Base-by-base conservation (phyloP, 1,284 basidiomycete species). In the Cystobasidium sp. region DNA sequence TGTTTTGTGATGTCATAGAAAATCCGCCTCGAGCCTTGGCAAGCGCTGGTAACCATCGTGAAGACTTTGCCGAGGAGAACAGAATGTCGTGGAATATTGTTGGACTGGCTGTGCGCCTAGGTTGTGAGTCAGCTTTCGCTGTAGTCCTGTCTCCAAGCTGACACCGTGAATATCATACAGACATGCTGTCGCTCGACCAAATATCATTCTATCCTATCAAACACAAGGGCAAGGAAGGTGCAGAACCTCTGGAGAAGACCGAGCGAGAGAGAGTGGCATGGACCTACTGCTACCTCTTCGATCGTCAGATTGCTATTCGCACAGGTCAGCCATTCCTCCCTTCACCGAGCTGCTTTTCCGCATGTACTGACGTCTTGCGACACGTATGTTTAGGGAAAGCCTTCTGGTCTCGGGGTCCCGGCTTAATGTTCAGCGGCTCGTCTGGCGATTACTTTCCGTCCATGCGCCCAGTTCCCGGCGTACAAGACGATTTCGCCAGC, bases 201-300 rank as follows among this genome's bases (percentile, higher is more conserved):
- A 78, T 77, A 56, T 64, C 75, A 75, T 80, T 84, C 52, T 80
- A 47, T 49, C 56, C 56, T 7, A 52, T 47, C 31, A 56, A 47
- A 37, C 16, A 61, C 12, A 18, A 56, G 37, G 52, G 61, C 12
- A 52, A 39, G 44, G 74, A 70, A 39, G 43, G 22, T 22, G 37
- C 41, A n/a, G 81, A 83, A 49, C 78, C 77, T 31, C 75, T 78
- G n/a, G 81, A 81, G 37, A 80, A 80, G 44, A 76, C 82, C 7
- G 82, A 84, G 56, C 77, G 83, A 10, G 82, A 82, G 10, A 75
- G 82, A 67, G 78, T 82, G n/a, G 82, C 82, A 7, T 84, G 83
- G 83, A 84, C 83, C 2, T 84, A 79, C 81, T 84, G 83, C 76
- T 84, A 83, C 67, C 80, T 84, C 6, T 84, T 83, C 74, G 83